Evolutionary conservation across 2,329 filamentous ascomycete species (phyloP), one percentile per base, ranked within the genome.

Genomic region (Clarireedia monteithiana): DNA sequence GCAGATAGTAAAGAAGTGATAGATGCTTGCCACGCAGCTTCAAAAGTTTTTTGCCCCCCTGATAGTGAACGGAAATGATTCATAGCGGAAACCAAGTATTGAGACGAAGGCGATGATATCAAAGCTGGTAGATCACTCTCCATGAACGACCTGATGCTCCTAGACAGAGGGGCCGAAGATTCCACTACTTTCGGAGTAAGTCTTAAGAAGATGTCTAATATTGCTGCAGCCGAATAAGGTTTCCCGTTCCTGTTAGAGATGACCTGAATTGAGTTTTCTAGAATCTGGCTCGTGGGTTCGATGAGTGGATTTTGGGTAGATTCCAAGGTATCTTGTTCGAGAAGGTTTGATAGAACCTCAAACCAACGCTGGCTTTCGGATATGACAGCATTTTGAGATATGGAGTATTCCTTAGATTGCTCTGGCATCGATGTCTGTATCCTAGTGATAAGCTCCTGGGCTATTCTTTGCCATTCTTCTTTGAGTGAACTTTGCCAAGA

Each of bases 381-480:
- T 9, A 82, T 80, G 26, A 95, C 42, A 14, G 76, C 75, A 50
- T 82, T 77, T 67, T 96, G 90, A 0, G 89, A 95, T 44, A 77
- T 77, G 26, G 81, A 77, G 62, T 88, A 88, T 17, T 90, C 87
- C 59, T 86, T 86, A 0, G 90, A 91, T 55, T 92, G 84, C 66
- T 92, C 90, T 0, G 91, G 90, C 5, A 89, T 78, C 0, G 90
- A 95, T 5, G 82, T 81, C 53, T 84, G 84, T 56, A 96, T 83
- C 39, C 80, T 78, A 34, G 82, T 75, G 26, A 85, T 75, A n/a
- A 96, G 72, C 0, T 76, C 69, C 1, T 80, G 73, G 0, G 82
- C 80, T n/a, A 90, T 70, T 1, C 74, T 74, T 2, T 74, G 69
- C 88, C 89, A 94, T 60, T 85, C 75, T 3, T 75, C 69, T 15